A percentile compares a stretch with the other conserved stretches of the same genome.
Conservation (phyloP, 2,329 filamentous ascomycete species). For the Colletotrichum melonis region DNA sequence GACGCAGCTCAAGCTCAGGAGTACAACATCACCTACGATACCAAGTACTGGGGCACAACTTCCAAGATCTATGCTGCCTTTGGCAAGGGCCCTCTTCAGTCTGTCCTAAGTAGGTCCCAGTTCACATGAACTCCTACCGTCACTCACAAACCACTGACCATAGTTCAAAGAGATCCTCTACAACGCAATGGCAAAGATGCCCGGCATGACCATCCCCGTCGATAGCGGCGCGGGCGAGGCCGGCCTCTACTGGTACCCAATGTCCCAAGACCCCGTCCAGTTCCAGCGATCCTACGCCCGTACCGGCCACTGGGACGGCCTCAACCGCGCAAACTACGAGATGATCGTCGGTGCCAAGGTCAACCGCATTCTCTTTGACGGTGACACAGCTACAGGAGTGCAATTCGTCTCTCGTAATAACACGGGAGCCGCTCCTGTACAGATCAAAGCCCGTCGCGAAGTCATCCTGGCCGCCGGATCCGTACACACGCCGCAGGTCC, state of each 20-base stretch:
- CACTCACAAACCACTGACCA: background rate
- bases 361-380: slow-evolving; percentile 39
- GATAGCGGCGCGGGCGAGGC: slow-evolving; percentile 41
- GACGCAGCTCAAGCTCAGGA: slow-evolving; percentile 31
- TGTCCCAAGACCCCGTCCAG: slow-evolving; percentile 38
- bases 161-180: slow-evolving; percentile 35
- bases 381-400: slow-evolving; percentile 42
- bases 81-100: slow-evolving; percentile 30
- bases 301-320: slow-evolving; percentile 41
- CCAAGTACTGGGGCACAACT: slow-evolving; percentile 37
- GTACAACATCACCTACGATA: slow-evolving; percentile 38
- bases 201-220: slow-evolving; percentile 39
- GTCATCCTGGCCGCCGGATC: slow-evolving; percentile 51
- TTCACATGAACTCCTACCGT: accelerated
- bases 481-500: slow-evolving; percentile 51
- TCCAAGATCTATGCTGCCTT: slow-evolving; percentile 36
- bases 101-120: slow-evolving; percentile 33
- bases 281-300: slow-evolving; percentile 41
- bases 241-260: slow-evolving; percentile 42
- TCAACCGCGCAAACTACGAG: slow-evolving; percentile 41
- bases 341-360: slow-evolving; percentile 41
- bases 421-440: slow-evolving; percentile 35
- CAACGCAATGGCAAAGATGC: slow-evolving; percentile 41
- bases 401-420: slow-evolving; percentile 40
- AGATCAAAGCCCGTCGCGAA: slow-evolving; percentile 45